Conservation (phyloP, 176 grass and related monocot species). For the barley (Hordeum vulgare) region DNA sequence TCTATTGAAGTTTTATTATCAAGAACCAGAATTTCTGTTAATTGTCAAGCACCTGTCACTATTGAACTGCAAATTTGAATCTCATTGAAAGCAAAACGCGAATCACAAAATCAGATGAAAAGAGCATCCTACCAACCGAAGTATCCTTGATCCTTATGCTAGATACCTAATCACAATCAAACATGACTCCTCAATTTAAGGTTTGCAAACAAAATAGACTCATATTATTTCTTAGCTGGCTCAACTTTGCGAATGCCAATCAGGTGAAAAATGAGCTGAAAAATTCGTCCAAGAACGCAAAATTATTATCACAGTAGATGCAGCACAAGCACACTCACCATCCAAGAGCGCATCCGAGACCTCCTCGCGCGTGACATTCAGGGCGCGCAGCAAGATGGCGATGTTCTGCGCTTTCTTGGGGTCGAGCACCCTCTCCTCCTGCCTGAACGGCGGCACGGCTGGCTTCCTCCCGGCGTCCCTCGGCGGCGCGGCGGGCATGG, state of each 20-base stretch:
- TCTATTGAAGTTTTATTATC: slow-evolving; percentile 16
- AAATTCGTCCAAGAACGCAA: not conserved
- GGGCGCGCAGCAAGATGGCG: slow-evolving; percentile 81
- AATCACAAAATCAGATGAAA: not conserved
- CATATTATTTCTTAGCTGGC: not conserved
- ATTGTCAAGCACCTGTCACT: slow-evolving; percentile 3
- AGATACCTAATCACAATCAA: not conserved
- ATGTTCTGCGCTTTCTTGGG: slow-evolving; percentile 99
- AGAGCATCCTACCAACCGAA: slow-evolving; percentile 35
- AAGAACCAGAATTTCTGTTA: slow-evolving; percentile 1
- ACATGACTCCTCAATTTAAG: not conserved
- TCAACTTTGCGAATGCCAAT: not conserved
- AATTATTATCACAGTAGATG: not conserved
- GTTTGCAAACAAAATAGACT: not conserved
- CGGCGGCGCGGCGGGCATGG: slow-evolving; percentile 23
- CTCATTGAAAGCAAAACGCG: not conserved
- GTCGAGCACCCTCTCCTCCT: slow-evolving; percentile 97
- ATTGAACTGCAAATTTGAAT: slow-evolving; percentile 4
- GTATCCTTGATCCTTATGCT: not conserved
- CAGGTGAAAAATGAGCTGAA: not conserved
- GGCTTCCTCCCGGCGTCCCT: slow-evolving; percentile 60
- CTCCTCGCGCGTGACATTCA: slow-evolving; percentile 93
- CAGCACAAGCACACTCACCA: slow-evolving; percentile 42
- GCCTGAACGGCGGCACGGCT: slow-evolving; percentile 37
- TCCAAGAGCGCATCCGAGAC: slow-evolving; percentile 85